Base-by-base conservation (phyloP, 2,329 filamentous ascomycete species). In the Davidsoniella virescens region DNA sequence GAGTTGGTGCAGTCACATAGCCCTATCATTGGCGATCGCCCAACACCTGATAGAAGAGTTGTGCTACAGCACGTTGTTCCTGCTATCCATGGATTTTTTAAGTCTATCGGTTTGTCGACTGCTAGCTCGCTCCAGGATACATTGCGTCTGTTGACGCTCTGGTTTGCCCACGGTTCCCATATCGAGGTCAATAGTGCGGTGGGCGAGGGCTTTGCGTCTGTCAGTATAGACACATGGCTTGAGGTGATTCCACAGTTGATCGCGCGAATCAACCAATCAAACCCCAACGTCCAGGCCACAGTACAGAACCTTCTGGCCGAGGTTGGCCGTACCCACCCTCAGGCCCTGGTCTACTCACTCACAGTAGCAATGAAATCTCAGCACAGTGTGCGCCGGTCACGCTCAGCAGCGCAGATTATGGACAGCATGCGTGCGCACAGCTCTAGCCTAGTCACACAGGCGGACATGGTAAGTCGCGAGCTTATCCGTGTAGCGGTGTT, bases 171-270 rank as follows among this genome's bases (percentile, higher is more conserved):
- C 60, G 92, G 92, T 48, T 85, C 87, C 18, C 81, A 87, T 60
- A 70, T 78, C 25, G 90, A 96, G 56, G 93, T 99, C 54, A 94
- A 90, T 59, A 70, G 75, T 14, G 85, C 84, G 14, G 85, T 99
- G 20, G 87, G 81, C 0, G 88, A 96, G 61, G 92, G 93, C 4
- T 93, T 95, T 56, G 75, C 83, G 0, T 84, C 84, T 37, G 87
- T 99, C 56, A 94, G 85, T 60, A 85, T 98, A 51, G 92, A 99
- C 64, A 96, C 90, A 1, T 99, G 92, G 93, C 77, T 99, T 16
- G 88, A 96, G 61, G 93, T 98, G 47, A 95, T 96, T 56, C 92
- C 92, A 33, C 92, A 99, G 61, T 72, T 99, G 44, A 94, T 99
- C 64, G 92, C 92, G 29, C 80, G 92, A 53, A 96, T 99, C 68